Percentiles rank a stretch among this genome's conserved stretches.
Conservation (phyloP, 306 rosid genomes). For the Quercus dentata region DNA sequence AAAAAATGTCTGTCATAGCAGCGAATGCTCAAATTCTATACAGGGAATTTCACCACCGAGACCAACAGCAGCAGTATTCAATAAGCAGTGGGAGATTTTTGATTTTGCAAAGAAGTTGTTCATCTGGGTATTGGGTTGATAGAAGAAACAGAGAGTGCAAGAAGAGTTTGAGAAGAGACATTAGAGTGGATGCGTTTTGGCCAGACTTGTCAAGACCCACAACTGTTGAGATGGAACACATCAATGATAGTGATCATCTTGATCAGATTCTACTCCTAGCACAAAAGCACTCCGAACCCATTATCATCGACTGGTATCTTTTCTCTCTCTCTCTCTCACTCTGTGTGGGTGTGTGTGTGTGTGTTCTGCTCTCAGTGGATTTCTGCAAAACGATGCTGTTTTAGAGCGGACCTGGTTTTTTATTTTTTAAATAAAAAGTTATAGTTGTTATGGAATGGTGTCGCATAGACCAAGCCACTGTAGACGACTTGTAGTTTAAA, state of each 20-base stretch:
- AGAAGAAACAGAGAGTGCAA: slow-evolving; percentile 36
- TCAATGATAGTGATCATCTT: slow-evolving; percentile 56
- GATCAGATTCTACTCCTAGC: slow-evolving; percentile 67
- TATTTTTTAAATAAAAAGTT: too few species aligned
- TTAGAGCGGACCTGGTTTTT: too few species aligned
- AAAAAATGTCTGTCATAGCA: slow-evolving; percentile 60
- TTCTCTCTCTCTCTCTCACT: neutral
- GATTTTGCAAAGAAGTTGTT: slow-evolving; percentile 22
- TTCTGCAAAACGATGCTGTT: neutral
- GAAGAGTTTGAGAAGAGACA: slow-evolving; percentile 32
- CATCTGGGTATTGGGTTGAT: slow-evolving; percentile 30
- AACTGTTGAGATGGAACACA: slow-evolving; percentile 51
- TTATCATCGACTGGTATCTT: slow-evolving; percentile 76
- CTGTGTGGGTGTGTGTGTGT: neutral
- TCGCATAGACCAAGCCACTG: too few species aligned
- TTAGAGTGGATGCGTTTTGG: slow-evolving; percentile 56
- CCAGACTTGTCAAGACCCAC: slow-evolving; percentile 56
- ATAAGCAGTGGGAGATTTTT: slow-evolving; percentile 21
- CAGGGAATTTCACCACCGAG: slow-evolving; percentile 44
- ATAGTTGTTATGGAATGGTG: too few species aligned
- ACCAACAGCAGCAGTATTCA: slow-evolving; percentile 27
- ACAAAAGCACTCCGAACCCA: slow-evolving; percentile 49
- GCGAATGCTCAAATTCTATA: slow-evolving; percentile 48
- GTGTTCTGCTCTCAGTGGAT: neutral
- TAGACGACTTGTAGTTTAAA: too few species aligned